Base-by-base conservation (phyloP, 257 asterid genomes). In the Nicotiana benthamiana region DNA sequence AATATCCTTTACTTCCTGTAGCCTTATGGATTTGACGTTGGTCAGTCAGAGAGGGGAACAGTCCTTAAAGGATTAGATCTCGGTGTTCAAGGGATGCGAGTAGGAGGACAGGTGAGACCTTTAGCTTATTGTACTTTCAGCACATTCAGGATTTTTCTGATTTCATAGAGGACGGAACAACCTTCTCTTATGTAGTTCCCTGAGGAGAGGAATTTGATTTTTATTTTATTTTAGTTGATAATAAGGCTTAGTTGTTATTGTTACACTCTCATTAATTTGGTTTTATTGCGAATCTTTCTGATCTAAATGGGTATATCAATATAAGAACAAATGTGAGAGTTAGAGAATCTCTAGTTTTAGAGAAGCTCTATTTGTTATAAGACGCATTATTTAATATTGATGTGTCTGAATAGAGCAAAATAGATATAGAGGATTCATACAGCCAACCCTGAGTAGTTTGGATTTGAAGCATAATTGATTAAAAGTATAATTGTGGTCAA, bases 1-100 rank as follows among this genome's bases (percentile, higher is more conserved):
- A 56, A 24, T 79, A 13, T 28, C 76, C 57, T 65, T 7, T 76
- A 59, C 66, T 83, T 82, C 76, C 22, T 80, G 16, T 83, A 96
- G 99, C 99, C 98, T 27, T 96, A 94, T 83, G 99, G 98, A 84
- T 96, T 96, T 75, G 99, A 96, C 65, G 94, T 96, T 40, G 99
- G 98, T 64, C 86, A 92, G 54, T 95, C 99, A 18, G 97, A 91
- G 83, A 91, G 92, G 82, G 97, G 99, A 80, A 60, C 82, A 3
- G 98, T 96, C 66, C 97, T 93, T 65, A 94, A 91, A 89, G 99
- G 99, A 80, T 85, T 96, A 60, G 99, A 96, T 88, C 82, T 96
- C 9, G 99, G 99, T 70, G 98, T 94, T 86, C 80, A 85, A 90
- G 99, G 98, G 89, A 95, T 95, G 99, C 85, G 91, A 15, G 98